Percentiles rank a stretch among this genome's conserved stretches.
Evolutionary conservation across 2,329 filamentous ascomycete genomes (phyloP).

Genomic region (Lomentospora prolificans): DNA sequence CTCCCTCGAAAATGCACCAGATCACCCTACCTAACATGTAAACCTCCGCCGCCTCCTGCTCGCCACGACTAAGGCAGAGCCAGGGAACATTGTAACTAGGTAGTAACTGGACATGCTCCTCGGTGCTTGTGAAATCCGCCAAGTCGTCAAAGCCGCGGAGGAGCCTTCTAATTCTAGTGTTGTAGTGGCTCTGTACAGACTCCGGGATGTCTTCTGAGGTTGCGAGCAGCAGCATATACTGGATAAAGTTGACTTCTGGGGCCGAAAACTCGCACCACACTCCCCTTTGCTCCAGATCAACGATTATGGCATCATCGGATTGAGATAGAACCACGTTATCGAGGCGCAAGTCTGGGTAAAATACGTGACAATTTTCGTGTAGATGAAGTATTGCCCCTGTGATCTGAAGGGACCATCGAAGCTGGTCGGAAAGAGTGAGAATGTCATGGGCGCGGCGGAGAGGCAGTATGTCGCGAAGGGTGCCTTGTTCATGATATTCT

Average conservation of each 20-base stretch:
- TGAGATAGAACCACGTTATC: slow-evolving; percentile 48
- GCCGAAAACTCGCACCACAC: slow-evolving; percentile 54
- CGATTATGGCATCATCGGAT: slow-evolving; percentile 38
- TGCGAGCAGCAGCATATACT: slow-evolving; percentile 46
- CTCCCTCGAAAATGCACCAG: slow-evolving; percentile 54
- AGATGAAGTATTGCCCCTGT: slow-evolving; percentile 41
- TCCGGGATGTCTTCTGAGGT: slow-evolving; percentile 35
- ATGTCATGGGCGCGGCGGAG: slow-evolving; percentile 35
- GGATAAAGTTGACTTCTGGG: slow-evolving; percentile 49
- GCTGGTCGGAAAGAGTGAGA: slow-evolving; percentile 32
- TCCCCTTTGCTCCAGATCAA: slow-evolving; percentile 54
- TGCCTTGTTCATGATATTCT: slow-evolving; percentile 42
- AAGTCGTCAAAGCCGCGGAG: slow-evolving; percentile 35
- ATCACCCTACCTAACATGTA: slow-evolving; percentile 53
- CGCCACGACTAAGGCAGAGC: slow-evolving; percentile 37
- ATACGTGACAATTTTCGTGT: slow-evolving; percentile 32
- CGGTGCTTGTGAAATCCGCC: slow-evolving; percentile 7
- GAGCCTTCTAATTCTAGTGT: slow-evolving; percentile 28
- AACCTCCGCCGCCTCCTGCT: slow-evolving; percentile 49
- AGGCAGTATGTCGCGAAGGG: slow-evolving; percentile 45
- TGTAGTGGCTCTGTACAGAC: slow-evolving; percentile 29
- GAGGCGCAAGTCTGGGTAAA: slow-evolving; percentile 49
- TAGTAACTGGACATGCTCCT: neutral
- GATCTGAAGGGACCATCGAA: slow-evolving; percentile 45
- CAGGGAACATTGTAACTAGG: slow-evolving; percentile 38